Evolutionary conservation across 2,329 filamentous ascomycete genomes (phyloP).

Genomic region (Microdochium paspali): DNA sequence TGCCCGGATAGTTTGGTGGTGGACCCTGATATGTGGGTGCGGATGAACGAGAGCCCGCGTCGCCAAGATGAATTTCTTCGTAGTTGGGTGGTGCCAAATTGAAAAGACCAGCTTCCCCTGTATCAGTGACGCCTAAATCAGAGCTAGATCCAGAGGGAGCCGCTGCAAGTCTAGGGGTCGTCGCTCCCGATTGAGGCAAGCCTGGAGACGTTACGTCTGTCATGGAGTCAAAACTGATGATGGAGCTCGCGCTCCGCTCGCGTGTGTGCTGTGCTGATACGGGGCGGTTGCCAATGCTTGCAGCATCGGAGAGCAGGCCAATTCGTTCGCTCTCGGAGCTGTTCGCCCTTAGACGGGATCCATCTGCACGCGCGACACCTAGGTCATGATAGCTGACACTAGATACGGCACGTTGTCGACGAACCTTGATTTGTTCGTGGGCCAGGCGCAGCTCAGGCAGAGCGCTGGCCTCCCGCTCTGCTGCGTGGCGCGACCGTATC

Average conservation of each 20-base stretch:
- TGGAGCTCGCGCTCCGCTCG: conserved; percentile 41
- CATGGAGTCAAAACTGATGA: conserved; percentile 43
- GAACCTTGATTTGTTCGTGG: conserved; percentile 46
- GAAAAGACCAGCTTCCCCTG: conserved; percentile 36
- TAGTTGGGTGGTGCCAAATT: conserved; percentile 40
- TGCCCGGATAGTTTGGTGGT: conserved; percentile 40
- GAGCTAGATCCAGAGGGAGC: conserved; percentile 38
- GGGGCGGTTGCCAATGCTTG: conserved; percentile 41
- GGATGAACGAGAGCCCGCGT: conserved; percentile 25
- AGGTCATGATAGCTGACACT: conserved; percentile 70
- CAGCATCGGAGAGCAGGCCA: conserved; percentile 63
- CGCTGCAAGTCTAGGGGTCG: conserved; percentile 25
- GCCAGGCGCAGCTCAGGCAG: conserved; percentile 50
- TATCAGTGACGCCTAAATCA: conserved; percentile 39
- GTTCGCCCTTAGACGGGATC: conserved; percentile 63
- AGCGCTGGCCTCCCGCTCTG: conserved; percentile 34
- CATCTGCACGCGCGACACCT: conserved; percentile 68
- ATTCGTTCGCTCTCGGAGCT: conserved; percentile 64
- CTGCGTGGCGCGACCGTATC: conserved; percentile 48
- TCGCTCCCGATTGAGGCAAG: conserved; percentile 29
- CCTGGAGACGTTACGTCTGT: conserved; percentile 28
- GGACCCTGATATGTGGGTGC: conserved; percentile 34
- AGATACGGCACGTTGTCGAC: conserved; percentile 58
- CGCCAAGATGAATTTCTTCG: conserved; percentile 35
- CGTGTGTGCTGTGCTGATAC: conserved; percentile 25